Evolutionary conservation across 2,329 filamentous ascomycete species (phyloP).

Genomic region (Cercospora janseana): DNA sequence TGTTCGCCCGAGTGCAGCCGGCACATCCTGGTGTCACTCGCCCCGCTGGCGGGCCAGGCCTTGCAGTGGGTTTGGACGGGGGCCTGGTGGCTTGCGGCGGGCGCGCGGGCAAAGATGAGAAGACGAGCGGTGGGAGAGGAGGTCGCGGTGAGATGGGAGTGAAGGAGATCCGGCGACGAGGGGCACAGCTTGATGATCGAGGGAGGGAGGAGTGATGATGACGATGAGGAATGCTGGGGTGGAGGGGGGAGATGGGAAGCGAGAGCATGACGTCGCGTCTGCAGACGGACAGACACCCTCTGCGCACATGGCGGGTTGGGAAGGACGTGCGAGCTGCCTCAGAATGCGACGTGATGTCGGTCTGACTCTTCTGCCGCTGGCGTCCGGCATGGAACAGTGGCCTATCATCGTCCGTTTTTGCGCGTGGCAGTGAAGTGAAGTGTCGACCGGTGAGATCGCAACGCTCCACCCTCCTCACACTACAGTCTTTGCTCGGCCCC

Average conservation of each 20-base stretch:
- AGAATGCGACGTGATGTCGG: no score
- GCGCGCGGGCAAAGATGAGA: no score
- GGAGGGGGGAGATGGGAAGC: neutral
- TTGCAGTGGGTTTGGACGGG: neutral
- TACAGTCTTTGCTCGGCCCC: no score
- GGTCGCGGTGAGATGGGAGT: neutral
- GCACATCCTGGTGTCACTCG: conserved; percentile 1
- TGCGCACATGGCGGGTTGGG: conserved; percentile 3
- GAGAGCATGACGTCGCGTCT: neutral
- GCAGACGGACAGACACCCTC: no score
- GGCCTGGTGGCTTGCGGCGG: neutral
- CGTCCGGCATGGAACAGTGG: no score
- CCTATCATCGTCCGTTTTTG: no score
- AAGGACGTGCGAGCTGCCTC: no score
- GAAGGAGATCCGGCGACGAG: neutral
- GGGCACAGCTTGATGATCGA: neutral
- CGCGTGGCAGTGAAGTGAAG: no score
- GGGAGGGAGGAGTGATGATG: neutral
- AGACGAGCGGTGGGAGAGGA: neutral
- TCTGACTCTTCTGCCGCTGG: no score
- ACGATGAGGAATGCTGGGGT: neutral
- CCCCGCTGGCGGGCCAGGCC: no score
- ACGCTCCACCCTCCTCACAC: no score
- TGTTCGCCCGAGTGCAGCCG: conserved; percentile 9
- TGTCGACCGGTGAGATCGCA: no score